These are phyloP conservation scores for Posidonia australis DNA, from an alignment of 106 monocot species.

Conservation along the genomic window DNA sequence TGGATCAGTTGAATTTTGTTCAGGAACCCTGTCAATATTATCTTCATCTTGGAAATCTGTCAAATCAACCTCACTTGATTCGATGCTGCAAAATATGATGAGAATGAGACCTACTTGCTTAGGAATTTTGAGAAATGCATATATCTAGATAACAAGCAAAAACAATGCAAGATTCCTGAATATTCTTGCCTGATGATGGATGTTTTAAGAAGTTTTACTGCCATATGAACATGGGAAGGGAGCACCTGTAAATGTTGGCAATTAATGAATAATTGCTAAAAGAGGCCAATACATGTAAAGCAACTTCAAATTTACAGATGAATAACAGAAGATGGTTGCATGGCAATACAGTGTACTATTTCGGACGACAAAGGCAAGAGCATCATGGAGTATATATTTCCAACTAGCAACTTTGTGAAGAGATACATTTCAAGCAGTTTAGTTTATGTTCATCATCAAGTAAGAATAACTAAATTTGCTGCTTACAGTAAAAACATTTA, in stretches of 20 bases:
- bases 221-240: slow-evolving; percentile 65
- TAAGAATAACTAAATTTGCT: too few species aligned
- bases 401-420: too few species aligned
- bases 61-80: slow-evolving; percentile 96
- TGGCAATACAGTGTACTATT: too few species aligned
- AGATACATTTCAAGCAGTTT: too few species aligned
- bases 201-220: slow-evolving; percentile 87
- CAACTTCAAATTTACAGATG: background rate
- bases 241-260: slow-evolving; percentile 26
- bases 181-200: slow-evolving; percentile 81
- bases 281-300: background rate
- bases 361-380: too few species aligned
- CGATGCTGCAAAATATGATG: slow-evolving; percentile 50
- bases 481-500: too few species aligned
- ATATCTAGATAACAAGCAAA: background rate
- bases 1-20: slow-evolving; percentile 21
- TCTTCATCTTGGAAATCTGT: slow-evolving; percentile 92
- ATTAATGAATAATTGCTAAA: background rate
- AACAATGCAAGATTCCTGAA: background rate
- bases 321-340: too few species aligned
- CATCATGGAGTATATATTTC: too few species aligned
- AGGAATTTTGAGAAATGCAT: background rate
- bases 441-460: too few species aligned
- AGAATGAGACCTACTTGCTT: background rate
- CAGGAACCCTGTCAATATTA: slow-evolving; percentile 29